These are phyloP conservation scores for Mycena rebaudengoi DNA, from an alignment of 768 basidiomycete species.

Conservation along the genomic window DNA sequence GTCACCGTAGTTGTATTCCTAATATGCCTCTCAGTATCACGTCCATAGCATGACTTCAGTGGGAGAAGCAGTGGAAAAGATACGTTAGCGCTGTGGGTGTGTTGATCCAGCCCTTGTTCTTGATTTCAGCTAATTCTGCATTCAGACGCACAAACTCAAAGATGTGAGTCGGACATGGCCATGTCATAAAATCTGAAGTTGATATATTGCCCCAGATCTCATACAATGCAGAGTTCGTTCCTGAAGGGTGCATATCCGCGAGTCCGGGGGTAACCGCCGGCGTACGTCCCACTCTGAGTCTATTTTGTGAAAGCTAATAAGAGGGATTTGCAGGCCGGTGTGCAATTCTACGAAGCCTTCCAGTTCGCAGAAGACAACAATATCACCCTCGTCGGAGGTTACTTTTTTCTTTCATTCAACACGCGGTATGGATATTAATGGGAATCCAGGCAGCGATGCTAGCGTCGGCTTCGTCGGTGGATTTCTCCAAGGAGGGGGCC, in stretches of 20 bases:
- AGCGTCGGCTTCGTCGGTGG: conserved; percentile 53
- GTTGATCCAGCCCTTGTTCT: conserved; percentile 2
- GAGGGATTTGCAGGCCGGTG: conserved; percentile 54
- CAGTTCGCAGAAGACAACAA: conserved; percentile 53
- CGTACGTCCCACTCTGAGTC: conserved; percentile 33
- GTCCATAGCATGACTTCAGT: conserved; percentile 55
- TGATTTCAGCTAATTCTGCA: not conserved
- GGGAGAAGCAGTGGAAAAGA: conserved; percentile 55
- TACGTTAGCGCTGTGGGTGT: conserved; percentile 56
- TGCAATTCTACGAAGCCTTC: conserved; percentile 54
- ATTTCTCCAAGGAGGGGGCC: conserved; percentile 49
- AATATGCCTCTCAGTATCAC: no score
- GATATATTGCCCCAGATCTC: conserved; percentile 39
- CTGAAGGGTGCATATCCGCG: conserved; percentile 43
- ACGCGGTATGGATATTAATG: conserved; percentile 28
- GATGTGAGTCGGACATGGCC: conserved; percentile 32
- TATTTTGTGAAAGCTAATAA: not conserved
- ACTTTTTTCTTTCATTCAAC: no score
- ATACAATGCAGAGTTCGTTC: conserved; percentile 42
- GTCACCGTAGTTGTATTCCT: no score
- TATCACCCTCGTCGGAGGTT: conserved; percentile 56
- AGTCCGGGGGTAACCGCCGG: conserved; percentile 46
- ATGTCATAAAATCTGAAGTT: not conserved
- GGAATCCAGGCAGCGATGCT: conserved; percentile 42
- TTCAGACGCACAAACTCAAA: conserved; percentile 51